Evolutionary conservation across 2,329 filamentous ascomycete species (phyloP), one percentile per base, ranked within the genome.

Genomic region (Monilinia aucupariae): DNA sequence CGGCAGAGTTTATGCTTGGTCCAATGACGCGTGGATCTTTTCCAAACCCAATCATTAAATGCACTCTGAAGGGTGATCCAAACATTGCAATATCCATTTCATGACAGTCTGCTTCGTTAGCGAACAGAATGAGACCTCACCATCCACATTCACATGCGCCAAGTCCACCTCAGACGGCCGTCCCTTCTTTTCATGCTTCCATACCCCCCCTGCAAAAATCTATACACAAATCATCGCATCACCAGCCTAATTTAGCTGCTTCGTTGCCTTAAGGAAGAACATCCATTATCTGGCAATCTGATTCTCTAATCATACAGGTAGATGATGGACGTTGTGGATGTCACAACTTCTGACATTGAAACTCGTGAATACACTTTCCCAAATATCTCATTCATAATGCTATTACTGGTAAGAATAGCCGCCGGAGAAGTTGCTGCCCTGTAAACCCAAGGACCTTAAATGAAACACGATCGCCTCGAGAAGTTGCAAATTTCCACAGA

Each of bases 171-270:
- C 59, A 43, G 17, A 54, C 49, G 39, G 3, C 27, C n/a, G n/a
- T 58, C 45, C 22, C 27, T 25, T 4, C 43, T 47, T n/a, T 32
- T 41, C 20, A 56, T 61, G 27, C 32, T 22, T 39, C 20, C 15
- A 34, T 53, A 48, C 12, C 8, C 30, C 41, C 22, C 45, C 8
- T 6, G 53, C 27, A 22, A 17, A 43, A 30, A 32, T 27, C 51
- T 22, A 61, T 22, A 55, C 59, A 39, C 22, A 15, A 20, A 54
- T 9, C 32, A 30, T 61, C 30, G 50, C 59, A 30, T 55, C 50
- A 17, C 15, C 8, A 39, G 50, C 7, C 30, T 34, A 27, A 30
- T 32, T 15, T 7, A 34, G 20, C n/a, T 25, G 3, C 17, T 12
- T 34, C n/a, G 20, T 25, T 22, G 25, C 22, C 7, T 37, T 22